Percentiles rank a stretch among this genome's conserved stretches.
phyloP scores from a whole-genome alignment of 2,329 filamentous ascomycete species.

The Microcyclosporella mali region DNA sequence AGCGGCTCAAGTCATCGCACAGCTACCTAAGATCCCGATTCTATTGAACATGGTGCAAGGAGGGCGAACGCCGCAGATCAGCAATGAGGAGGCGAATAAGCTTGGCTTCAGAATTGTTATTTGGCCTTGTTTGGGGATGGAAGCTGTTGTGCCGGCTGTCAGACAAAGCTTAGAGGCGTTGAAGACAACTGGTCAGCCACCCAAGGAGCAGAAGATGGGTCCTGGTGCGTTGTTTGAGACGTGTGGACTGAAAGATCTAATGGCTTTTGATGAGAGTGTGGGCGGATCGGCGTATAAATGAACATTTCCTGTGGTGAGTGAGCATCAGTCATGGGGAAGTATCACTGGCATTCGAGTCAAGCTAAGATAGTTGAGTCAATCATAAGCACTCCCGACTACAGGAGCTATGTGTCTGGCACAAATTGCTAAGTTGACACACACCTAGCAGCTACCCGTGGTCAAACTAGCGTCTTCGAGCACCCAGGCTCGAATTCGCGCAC shows the following conservation, averaged over 20 bases:
- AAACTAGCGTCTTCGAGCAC: too few species aligned
- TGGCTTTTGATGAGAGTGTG: constrained; percentile 45
- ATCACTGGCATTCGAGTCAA: too few species aligned
- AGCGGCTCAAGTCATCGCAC: constrained; percentile 42
- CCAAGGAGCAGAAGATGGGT: constrained; percentile 32
- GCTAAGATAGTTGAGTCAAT: too few species aligned
- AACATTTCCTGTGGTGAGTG: background rate
- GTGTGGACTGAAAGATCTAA: constrained; percentile 47
- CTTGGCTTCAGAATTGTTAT: constrained; percentile 57
- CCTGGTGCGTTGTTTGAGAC: constrained; percentile 48
- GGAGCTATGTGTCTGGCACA: too few species aligned
- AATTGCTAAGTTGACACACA: too few species aligned
- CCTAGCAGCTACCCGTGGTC: too few species aligned
- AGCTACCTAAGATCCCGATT: constrained; percentile 46
- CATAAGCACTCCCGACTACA: too few species aligned
- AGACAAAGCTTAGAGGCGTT: constrained; percentile 22
- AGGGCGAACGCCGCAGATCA: constrained; percentile 50
- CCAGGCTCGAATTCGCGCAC: too few species aligned
- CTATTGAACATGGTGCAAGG: constrained; percentile 55
- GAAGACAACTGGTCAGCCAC: constrained; percentile 38
- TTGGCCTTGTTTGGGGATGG: constrained; percentile 48
- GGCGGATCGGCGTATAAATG: constrained; percentile 35
- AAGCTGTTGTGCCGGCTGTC: constrained; percentile 36
- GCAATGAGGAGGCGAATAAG: constrained; percentile 47
- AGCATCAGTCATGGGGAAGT: too few species aligned